These are phyloP conservation scores for Calendula officinalis DNA, from an alignment of 129 eudicot genomes.

Conservation along the genomic window DNA sequence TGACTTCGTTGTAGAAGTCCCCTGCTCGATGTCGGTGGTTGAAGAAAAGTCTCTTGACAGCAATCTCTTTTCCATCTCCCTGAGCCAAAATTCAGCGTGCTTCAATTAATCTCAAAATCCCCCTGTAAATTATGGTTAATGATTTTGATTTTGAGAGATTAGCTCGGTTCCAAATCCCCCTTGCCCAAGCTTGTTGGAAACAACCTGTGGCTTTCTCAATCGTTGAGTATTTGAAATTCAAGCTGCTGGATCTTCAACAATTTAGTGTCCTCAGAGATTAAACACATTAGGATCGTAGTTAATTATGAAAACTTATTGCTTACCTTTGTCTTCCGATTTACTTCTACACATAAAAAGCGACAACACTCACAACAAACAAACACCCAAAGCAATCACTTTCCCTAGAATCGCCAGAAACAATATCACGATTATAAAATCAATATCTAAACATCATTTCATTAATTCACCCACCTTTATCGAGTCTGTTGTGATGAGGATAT, in stretches of 20 bases:
- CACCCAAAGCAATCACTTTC: constrained; percentile 34
- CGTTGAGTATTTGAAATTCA: constrained; percentile 67
- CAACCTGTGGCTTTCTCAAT: constrained; percentile 69
- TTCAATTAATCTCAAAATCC: neutral
- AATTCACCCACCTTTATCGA: constrained; percentile 11
- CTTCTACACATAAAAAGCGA: constrained; percentile 39
- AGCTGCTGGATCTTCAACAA: constrained; percentile 53
- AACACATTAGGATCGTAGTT: neutral
- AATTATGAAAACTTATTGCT: neutral
- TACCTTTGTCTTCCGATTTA: constrained; percentile 60
- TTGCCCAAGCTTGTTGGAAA: constrained; percentile 87
- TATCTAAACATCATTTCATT: neutral
- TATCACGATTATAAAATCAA: neutral
- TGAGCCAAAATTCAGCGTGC: constrained; percentile 18
- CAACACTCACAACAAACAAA: constrained; percentile 45
- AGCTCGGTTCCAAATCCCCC: constrained; percentile 97
- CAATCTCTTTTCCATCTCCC: constrained; percentile 88
- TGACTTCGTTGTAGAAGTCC: constrained; percentile 77
- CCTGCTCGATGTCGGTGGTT: constrained; percentile 81
- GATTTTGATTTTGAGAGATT: neutral
- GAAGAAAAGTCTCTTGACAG: constrained; percentile 88
- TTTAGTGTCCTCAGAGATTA: constrained; percentile 35
- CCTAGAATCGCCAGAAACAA: constrained; percentile 38
- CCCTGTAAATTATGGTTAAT: neutral
- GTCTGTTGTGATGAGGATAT: constrained; percentile 6